Percentiles rank a stretch among this genome's conserved stretches.
These are phyloP conservation scores for Venturia oleaginea DNA, from an alignment of 2,329 filamentous ascomycete genomes.

Conservation along the genomic window DNA sequence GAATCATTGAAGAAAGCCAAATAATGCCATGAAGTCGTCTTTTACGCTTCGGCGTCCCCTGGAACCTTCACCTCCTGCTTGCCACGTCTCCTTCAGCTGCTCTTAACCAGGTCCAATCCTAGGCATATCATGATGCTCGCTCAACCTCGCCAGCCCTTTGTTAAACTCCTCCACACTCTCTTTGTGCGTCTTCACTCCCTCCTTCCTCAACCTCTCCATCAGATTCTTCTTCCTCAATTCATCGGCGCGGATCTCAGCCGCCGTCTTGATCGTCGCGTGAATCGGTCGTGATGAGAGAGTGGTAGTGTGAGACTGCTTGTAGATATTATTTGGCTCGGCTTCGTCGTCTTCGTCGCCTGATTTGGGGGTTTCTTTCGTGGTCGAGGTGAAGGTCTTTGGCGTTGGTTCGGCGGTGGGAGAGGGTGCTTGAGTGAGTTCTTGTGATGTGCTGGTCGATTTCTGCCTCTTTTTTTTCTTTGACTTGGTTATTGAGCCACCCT, in stretches of 20 bases:
- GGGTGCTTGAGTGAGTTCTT: constrained; percentile 14
- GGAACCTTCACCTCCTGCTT: too few relatives aligned
- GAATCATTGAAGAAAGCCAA: too few relatives aligned
- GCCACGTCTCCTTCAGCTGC: too few relatives aligned
- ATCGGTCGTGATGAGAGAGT: constrained; percentile 18
- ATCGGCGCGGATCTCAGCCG: constrained; percentile 71
- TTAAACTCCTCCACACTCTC: constrained; percentile 94
- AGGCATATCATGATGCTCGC: constrained; percentile 95
- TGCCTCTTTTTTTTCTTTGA: constrained; percentile 57
- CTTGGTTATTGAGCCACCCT: constrained; percentile 59
- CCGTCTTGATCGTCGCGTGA: constrained; percentile 54
- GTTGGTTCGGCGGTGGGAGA: constrained; percentile 12
- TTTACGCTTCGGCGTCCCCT: too few relatives aligned
- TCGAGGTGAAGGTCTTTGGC: constrained; percentile 15
- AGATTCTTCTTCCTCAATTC: constrained; percentile 74
- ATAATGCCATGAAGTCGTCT: too few relatives aligned
- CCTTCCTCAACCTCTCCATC: constrained; percentile 69
- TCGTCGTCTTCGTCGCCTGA: neutral
- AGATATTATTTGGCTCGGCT: neutral
- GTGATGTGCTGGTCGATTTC: constrained; percentile 30
- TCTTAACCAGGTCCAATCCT: constrained; percentile 47
- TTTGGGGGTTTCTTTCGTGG: neutral
- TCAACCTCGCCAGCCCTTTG: constrained; percentile 80
- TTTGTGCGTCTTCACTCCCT: constrained; percentile 93
- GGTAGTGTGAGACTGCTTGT: constrained; percentile 13